A percentile compares a stretch with the other conserved stretches of the same genome.
Conservation (phyloP, 345 rosid genomes). For the Schrenkiella parvula region DNA sequence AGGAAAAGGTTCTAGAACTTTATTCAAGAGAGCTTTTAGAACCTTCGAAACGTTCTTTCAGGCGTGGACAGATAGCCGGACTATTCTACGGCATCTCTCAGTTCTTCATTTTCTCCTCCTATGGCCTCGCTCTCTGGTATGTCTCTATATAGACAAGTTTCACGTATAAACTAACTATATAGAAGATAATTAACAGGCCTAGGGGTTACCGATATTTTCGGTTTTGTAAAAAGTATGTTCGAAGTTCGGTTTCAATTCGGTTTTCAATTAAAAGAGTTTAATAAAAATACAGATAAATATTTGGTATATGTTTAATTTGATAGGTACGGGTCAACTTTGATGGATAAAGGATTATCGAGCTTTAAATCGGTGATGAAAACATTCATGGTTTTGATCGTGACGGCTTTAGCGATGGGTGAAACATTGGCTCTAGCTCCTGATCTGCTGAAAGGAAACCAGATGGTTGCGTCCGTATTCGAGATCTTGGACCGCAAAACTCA, state of each 20-base stretch:
- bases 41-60: slow-evolving; percentile 69
- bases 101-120: slow-evolving; percentile 95
- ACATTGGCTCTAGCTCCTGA: slow-evolving; percentile 87
- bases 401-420: slow-evolving; percentile 97
- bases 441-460: slow-evolving; percentile 90
- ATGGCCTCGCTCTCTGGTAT: slow-evolving; percentile 95
- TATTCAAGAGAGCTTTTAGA: slow-evolving; percentile 73
- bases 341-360: slow-evolving; percentile 74
- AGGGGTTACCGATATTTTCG: not conserved
- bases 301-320: not conserved
- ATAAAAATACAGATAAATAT: not conserved
- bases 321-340: slow-evolving; percentile 92
- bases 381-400: slow-evolving; percentile 91
- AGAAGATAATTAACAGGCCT: not conserved
- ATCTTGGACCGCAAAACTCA: slow-evolving; percentile 70
- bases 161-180: not conserved
- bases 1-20: slow-evolving; percentile 78
- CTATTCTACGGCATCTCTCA: slow-evolving; percentile 85
- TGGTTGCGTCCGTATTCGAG: slow-evolving; percentile 88
- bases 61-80: slow-evolving; percentile 93
- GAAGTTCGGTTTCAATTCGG: not conserved
- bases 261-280: too few species aligned
- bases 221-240: not conserved
- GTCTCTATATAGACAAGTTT: slow-evolving; percentile 9
- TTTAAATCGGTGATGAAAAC: slow-evolving; percentile 90